phyloP scores from a whole-genome alignment of 345 rosid species.

The Conringia planisiliqua region DNA sequence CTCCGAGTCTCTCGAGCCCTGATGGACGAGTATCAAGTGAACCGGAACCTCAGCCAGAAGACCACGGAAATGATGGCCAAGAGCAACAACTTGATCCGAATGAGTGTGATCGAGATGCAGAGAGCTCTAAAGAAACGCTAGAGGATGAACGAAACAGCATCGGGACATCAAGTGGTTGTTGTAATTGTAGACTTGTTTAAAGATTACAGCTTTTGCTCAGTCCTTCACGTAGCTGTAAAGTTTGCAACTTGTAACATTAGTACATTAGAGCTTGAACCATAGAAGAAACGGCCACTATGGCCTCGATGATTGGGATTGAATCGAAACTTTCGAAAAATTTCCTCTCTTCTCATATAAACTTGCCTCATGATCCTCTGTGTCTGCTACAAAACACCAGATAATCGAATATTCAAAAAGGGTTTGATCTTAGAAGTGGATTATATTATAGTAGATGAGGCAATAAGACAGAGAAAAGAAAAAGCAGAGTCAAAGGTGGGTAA shows the following conservation, averaged over 20 bases:
- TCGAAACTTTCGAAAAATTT: neutral
- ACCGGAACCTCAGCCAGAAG: slow-evolving; percentile 6
- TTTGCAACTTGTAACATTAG: slow-evolving; percentile 19
- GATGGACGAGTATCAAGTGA: slow-evolving; percentile 18
- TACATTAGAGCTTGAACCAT: slow-evolving; percentile 17
- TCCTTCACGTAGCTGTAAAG: slow-evolving; percentile 1
- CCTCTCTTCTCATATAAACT: neutral
- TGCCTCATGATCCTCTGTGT: neutral
- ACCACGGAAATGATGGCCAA: neutral
- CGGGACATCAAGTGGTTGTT: slow-evolving; percentile 15
- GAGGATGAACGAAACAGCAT: slow-evolving; percentile 13
- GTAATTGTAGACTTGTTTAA: slow-evolving; percentile 25
- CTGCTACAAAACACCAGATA: neutral
- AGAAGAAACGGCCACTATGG: neutral
- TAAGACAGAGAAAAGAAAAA: neutral
- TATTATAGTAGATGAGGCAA: neutral
- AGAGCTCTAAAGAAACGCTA: neutral
- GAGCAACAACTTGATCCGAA: neutral
- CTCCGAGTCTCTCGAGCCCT: neutral
- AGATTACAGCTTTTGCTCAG: neutral
- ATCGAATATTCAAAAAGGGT: neutral
- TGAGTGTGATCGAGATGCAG: neutral
- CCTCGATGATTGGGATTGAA: neutral
- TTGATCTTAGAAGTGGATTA: neutral
- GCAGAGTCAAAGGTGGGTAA: slow-evolving; percentile 24